Evolutionary conservation across 768 basidiomycete genomes (phyloP), one percentile per base, ranked within the genome.

Genomic region (Astraeus odoratus): DNA sequence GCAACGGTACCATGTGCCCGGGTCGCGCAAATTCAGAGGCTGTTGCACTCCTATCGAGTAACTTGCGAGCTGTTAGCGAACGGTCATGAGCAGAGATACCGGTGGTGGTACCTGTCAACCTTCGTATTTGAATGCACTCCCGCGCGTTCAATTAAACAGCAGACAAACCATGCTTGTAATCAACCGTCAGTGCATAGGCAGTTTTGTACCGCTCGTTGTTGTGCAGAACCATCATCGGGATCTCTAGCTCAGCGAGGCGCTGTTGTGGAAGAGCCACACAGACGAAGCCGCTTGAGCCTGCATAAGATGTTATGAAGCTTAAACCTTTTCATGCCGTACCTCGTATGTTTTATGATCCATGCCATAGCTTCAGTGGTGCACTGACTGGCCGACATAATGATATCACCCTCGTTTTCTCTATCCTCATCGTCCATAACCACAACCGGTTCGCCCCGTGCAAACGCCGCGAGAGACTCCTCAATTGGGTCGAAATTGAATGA

Each of bases 51-150:
- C 79, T 67, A 23, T 80, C 75, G 16, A 93, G 88, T 22, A 99
- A 78, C 31, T 86, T 81, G 45, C 89, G 79, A 3, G 76, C 90
- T 4, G 95, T 95, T 44, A 93, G 71, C 26, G 87, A 82, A 44
- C 96, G 83, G 68, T 99, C 96, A 64, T 91, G 83, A 4, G 95
- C 95, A 29, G 95, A 96, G 54, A 99, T 99, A 20, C 96, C 96
- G 15, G 96, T 99, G 3, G 90, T 83, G 4, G 90, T 95, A 3
- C 87, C 91, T 90, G 37, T 39, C 49, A 23, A 8, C 13, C 23
- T 31, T 29, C 3, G 45, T 30, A 26, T 34, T 1, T 23, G 12
- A 16, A 35, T 29, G 7, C 27, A 29, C 13, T 3, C 13, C 10
- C 33, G 36, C 15, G 42, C n/a, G 15, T 49, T 16, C 5, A 20